These are phyloP conservation scores for Podosphaera aphanis DNA, from an alignment of 2,329 filamentous ascomycete genomes.

Conservation along the genomic window DNA sequence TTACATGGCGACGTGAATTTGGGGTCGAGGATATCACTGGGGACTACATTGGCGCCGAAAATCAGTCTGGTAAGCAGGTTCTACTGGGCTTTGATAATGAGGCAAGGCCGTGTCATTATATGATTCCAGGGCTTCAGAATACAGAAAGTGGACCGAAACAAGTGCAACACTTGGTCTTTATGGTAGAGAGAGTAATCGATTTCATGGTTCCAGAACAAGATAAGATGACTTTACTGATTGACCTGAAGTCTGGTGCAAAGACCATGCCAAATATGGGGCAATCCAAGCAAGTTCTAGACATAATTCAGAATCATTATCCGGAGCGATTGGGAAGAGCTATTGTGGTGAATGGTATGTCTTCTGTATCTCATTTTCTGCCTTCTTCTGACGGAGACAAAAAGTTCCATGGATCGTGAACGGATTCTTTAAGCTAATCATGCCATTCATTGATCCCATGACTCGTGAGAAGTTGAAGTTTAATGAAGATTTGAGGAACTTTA, in stretches of 20 bases:
- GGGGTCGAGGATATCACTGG: constrained; percentile 50
- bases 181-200: constrained; percentile 77
- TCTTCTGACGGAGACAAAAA: constrained; percentile 17
- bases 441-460: constrained; percentile 89
- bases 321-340: constrained; percentile 74
- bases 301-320: constrained; percentile 88
- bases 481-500: constrained; percentile 63
- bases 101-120: constrained; percentile 70
- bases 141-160: constrained; percentile 69
- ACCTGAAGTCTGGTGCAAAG: constrained; percentile 65
- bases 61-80: constrained; percentile 90
- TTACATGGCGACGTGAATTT: constrained; percentile 80
- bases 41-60: constrained; percentile 79
- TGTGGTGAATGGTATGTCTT: constrained; percentile 55
- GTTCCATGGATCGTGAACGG: constrained; percentile 78
- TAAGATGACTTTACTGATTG: constrained; percentile 66
- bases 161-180: constrained; percentile 83
- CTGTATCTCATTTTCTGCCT: not conserved
- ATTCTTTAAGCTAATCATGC: constrained; percentile 90
- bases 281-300: constrained; percentile 64
- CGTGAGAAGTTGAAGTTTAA: constrained; percentile 95
- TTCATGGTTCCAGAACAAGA: constrained; percentile 74
- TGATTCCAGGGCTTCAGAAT: constrained; percentile 79
- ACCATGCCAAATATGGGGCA: constrained; percentile 48
- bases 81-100: constrained; percentile 70